Conservation (phyloP, 2,329 filamentous ascomycete genomes). For the Didymella glomerata region DNA sequence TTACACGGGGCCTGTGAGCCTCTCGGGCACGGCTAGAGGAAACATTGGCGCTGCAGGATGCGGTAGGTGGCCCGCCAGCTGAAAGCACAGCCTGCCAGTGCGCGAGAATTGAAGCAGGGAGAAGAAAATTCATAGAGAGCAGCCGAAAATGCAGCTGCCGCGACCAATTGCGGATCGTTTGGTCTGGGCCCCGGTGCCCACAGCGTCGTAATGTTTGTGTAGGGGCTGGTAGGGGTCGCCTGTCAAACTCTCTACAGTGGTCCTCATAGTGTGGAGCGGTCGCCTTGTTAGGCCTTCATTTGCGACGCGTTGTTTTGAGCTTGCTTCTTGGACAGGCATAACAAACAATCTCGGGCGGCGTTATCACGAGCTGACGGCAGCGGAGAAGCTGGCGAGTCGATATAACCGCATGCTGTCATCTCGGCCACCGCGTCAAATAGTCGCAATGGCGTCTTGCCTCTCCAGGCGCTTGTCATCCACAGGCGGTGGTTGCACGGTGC, state of each 20-base stretch:
- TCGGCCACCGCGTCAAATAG: slow-evolving; percentile 17
- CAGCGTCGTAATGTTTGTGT: slow-evolving; percentile 29
- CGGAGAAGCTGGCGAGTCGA: slow-evolving; percentile 9
- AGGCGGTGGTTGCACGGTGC: slow-evolving; percentile 36
- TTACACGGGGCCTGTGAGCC: slow-evolving; percentile 25
- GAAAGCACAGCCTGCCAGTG: slow-evolving; percentile 25
- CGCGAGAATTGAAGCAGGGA: slow-evolving; percentile 25
- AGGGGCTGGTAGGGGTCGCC: slow-evolving; percentile 34
- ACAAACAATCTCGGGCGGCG: slow-evolving; percentile 32
- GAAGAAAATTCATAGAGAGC: slow-evolving; percentile 23
- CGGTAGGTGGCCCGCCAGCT: slow-evolving; percentile 32
- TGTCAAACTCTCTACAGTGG: slow-evolving; percentile 33
- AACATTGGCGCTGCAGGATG: slow-evolving; percentile 40
- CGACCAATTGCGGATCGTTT: slow-evolving; percentile 34
- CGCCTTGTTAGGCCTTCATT: slow-evolving; percentile 43
- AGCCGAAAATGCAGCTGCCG: slow-evolving; percentile 17
- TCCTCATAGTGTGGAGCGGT: slow-evolving; percentile 33
- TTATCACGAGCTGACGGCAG: slow-evolving; percentile 18
- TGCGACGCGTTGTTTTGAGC: slow-evolving; percentile 50
- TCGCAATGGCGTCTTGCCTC: slow-evolving; percentile 5
- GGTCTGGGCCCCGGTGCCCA: slow-evolving; percentile 25
- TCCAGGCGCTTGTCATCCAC: slow-evolving; percentile 17
- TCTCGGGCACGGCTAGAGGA: slow-evolving; percentile 30
- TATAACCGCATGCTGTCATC: slow-evolving; percentile 15
- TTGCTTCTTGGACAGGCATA: slow-evolving; percentile 34